Percentiles rank a stretch among this genome's conserved stretches.
Conservation (phyloP, 345 rosid genomes). For the Murraya paniculata region DNA sequence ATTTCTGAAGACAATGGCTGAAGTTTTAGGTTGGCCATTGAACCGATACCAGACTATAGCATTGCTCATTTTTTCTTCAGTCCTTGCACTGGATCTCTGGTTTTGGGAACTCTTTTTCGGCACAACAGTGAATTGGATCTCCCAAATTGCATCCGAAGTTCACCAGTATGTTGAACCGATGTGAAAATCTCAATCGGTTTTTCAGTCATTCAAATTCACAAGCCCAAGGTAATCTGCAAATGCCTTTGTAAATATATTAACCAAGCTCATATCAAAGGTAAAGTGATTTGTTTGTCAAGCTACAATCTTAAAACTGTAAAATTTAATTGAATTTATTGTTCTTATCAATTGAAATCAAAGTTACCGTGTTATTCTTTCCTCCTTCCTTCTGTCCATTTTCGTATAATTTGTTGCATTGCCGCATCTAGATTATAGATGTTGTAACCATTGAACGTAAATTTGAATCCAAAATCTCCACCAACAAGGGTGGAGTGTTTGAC, state of each 20-base stretch:
- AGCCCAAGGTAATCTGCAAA: conserved; percentile 2
- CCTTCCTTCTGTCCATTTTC: no score
- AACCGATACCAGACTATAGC: conserved; percentile 88
- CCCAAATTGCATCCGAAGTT: conserved; percentile 43
- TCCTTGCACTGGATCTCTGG: conserved; percentile 86
- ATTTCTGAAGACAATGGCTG: conserved; percentile 61
- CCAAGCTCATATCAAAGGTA: not conserved
- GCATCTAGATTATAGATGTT: no score
- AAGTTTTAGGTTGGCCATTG: conserved; percentile 77
- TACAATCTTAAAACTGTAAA: not conserved
- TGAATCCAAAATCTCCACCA: no score
- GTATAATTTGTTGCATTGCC: no score
- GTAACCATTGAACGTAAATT: no score
- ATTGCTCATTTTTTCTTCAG: conserved; percentile 63
- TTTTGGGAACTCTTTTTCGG: conserved; percentile 80
- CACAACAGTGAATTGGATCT: conserved; percentile 54
- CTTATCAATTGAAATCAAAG: not conserved
- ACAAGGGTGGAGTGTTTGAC: no score
- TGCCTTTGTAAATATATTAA: conserved; percentile 6
- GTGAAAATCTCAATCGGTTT: conserved; percentile 13
- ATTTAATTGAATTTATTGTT: not conserved
- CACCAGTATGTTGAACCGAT: conserved; percentile 35
- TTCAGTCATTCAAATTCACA: conserved; percentile 8
- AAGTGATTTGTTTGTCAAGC: not conserved
- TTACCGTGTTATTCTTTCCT: no score